Conservation (phyloP, 495 filamentous ascomycete genomes). For the Massariosphaeria phaeospora region DNA sequence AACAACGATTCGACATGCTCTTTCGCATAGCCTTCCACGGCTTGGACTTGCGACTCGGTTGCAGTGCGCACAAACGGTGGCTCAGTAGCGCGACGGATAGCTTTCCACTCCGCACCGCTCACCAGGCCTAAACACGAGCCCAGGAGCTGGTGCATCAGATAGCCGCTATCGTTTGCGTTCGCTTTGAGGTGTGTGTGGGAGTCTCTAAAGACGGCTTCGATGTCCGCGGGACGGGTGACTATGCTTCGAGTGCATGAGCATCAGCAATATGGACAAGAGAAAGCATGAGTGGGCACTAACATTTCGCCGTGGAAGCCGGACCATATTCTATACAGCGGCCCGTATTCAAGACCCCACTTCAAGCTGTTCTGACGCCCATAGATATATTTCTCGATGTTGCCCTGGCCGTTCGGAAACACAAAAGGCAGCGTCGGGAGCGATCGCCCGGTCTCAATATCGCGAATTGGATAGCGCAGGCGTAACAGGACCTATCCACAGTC, state of each 20-base stretch:
- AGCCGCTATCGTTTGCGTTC: slow-evolving; percentile 25
- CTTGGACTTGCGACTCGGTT: neutral
- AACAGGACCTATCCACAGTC: neutral
- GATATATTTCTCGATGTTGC: slow-evolving; percentile 4
- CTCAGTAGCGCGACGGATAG: neutral
- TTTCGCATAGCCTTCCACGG: neutral
- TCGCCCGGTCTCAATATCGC: neutral
- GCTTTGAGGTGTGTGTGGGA: slow-evolving; percentile 18
- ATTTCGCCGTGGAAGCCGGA: neutral
- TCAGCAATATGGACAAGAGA: neutral
- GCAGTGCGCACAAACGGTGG: neutral
- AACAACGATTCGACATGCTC: neutral
- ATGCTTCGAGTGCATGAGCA: neutral
- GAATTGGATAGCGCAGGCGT: neutral
- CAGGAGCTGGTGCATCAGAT: slow-evolving; percentile 38
- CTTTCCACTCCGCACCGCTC: slow-evolving; percentile 32
- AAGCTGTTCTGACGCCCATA: neutral
- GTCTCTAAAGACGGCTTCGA: slow-evolving; percentile 12
- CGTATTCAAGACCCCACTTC: neutral
- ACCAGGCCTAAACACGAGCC: slow-evolving; percentile 43
- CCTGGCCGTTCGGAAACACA: slow-evolving; percentile 9
- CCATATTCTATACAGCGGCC: neutral
- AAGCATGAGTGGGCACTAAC: too few relatives aligned
- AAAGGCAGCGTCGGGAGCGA: neutral
- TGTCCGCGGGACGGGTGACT: neutral